A percentile compares a stretch with the other conserved stretches of the same genome.
Conservation (phyloP, 371 early-diverging fungal genomes). For the Saksenaea oblongispora region DNA sequence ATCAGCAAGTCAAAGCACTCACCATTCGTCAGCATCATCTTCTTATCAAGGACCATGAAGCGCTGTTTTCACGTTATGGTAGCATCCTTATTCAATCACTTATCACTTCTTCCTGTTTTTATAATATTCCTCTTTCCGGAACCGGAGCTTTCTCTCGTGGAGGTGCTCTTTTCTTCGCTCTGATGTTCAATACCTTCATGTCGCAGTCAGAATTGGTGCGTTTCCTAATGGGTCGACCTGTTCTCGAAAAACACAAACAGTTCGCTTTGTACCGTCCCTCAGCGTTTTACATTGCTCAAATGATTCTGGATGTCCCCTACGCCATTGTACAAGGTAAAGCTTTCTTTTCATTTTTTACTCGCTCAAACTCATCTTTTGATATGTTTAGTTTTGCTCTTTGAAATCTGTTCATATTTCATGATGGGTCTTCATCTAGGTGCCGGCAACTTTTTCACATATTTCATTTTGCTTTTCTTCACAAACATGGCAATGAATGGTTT, state of each 20-base stretch:
- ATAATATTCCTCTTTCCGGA: slow-evolving; percentile 47
- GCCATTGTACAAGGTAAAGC: slow-evolving; percentile 42
- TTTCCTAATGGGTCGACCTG: slow-evolving; percentile 56
- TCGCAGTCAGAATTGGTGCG: slow-evolving; percentile 53
- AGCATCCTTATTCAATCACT: slow-evolving; percentile 62
- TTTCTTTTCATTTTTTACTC: not conserved
- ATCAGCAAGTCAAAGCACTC: slow-evolving; percentile 49
- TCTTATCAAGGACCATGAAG: slow-evolving; percentile 44
- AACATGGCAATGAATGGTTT: slow-evolving; percentile 45
- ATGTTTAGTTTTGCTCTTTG: slow-evolving; percentile 20
- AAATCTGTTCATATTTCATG: slow-evolving; percentile 48
- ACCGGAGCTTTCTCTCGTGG: slow-evolving; percentile 70
- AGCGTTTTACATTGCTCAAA: slow-evolving; percentile 64
- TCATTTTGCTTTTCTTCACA: slow-evolving; percentile 37
- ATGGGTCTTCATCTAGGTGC: slow-evolving; percentile 46
- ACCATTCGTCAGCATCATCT: slow-evolving; percentile 54
- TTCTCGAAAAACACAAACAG: slow-evolving; percentile 70
- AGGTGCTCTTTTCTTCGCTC: slow-evolving; percentile 58
- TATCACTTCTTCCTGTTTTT: slow-evolving; percentile 70
- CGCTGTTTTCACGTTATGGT: slow-evolving; percentile 52
- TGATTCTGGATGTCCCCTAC: slow-evolving; percentile 42
- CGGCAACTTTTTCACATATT: slow-evolving; percentile 48
- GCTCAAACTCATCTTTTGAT: not conserved
- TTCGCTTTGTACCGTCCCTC: slow-evolving; percentile 68
- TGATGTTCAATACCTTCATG: slow-evolving; percentile 58